phyloP scores from a whole-genome alignment of 2,329 filamentous ascomycete genomes.

The Metarhizium humberi region DNA sequence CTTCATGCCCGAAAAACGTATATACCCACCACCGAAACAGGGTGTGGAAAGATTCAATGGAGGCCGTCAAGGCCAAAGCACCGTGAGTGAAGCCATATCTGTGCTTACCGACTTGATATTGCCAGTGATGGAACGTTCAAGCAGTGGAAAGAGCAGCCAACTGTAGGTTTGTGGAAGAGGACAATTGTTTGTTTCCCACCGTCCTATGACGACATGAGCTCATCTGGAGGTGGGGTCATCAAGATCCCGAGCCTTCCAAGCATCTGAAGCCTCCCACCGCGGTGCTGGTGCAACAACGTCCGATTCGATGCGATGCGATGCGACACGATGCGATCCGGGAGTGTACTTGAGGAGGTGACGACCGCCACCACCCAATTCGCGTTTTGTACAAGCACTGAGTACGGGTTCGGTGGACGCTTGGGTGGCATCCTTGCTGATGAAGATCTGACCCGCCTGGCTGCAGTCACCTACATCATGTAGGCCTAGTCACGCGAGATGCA shows the following conservation, averaged over 20 bases:
- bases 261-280: background rate
- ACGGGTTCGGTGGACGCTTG: background rate
- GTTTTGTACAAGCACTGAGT: background rate
- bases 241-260: background rate
- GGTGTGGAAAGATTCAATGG: too few relatives aligned
- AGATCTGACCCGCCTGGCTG: conserved; percentile 7
- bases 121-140: background rate
- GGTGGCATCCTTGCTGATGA: conserved; percentile 1
- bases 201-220: background rate
- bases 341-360: background rate
- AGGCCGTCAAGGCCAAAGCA: background rate
- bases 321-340: conserved; percentile 4
- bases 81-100: background rate
- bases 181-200: background rate
- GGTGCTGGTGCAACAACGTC: background rate
- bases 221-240: background rate
- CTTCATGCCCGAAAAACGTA: background rate
- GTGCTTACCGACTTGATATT: background rate
- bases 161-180: background rate
- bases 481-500: conserved; percentile 7
- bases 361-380: background rate
- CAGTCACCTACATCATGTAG: conserved; percentile 1
- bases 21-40: background rate
- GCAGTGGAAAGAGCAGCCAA: background rate
- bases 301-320: conserved; percentile 3